A percentile compares a stretch with the other conserved stretches of the same genome.
Conservation (phyloP, 2,329 filamentous ascomycete species). For the Fusarium napiforme region DNA sequence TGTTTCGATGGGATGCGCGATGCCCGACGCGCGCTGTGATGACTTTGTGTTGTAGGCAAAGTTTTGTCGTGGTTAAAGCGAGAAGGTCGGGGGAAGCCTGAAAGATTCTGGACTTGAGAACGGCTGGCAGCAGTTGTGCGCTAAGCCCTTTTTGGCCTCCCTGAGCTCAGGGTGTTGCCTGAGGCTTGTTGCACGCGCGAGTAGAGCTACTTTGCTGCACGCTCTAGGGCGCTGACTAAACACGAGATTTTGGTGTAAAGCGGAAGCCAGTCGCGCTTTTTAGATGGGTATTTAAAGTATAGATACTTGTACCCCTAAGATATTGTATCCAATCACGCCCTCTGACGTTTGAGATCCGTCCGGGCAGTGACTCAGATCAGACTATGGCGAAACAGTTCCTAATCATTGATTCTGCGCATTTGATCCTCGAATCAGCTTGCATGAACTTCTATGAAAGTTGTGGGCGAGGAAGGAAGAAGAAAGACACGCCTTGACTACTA, state of each 20-base stretch:
- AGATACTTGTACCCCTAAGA: slow-evolving; percentile 22
- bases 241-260: background rate
- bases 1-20: slow-evolving; percentile 52
- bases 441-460: slow-evolving; percentile 15
- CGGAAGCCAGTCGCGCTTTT: slow-evolving; percentile 2
- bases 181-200: slow-evolving; percentile 19
- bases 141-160: slow-evolving; percentile 37
- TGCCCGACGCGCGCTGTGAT: slow-evolving; percentile 66
- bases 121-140: slow-evolving; percentile 47
- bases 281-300: slow-evolving; percentile 24
- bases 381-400: slow-evolving; percentile 26
- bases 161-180: slow-evolving; percentile 39
- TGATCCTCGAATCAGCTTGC: slow-evolving; percentile 12
- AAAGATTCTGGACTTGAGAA: slow-evolving; percentile 58
- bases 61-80: slow-evolving; percentile 59
- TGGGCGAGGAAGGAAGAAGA: background rate
- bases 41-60: slow-evolving; percentile 51
- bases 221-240: slow-evolving; percentile 43
- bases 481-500: background rate
- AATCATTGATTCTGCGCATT: slow-evolving; percentile 26
- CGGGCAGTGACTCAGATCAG: slow-evolving; percentile 45
- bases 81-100: slow-evolving; percentile 52
- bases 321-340: slow-evolving; percentile 18
- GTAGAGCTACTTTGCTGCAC: slow-evolving; percentile 35
- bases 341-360: slow-evolving; percentile 26